phyloP scores from a whole-genome alignment of 2,329 filamentous ascomycete species.

The Ilyonectria robusta region DNA sequence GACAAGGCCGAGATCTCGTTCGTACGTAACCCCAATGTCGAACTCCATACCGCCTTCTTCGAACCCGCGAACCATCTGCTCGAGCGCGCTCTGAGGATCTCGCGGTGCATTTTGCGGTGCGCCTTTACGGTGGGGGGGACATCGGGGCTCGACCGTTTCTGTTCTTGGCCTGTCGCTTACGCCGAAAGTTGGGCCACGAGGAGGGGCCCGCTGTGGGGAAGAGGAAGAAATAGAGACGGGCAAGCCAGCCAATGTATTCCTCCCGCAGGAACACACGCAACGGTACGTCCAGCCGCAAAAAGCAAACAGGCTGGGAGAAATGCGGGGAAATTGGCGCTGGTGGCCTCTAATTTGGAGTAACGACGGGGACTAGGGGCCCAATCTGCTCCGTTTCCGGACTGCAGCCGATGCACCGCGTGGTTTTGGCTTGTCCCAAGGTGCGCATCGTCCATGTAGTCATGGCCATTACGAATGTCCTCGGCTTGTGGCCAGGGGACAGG shows the following conservation, averaged over 20 bases:
- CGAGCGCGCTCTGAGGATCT: background rate
- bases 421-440: constrained; percentile 7
- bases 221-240: constrained; percentile 1
- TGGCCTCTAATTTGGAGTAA: constrained; percentile 5
- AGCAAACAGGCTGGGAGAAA: constrained; percentile 12
- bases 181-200: constrained; percentile 29
- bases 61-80: background rate
- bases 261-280: background rate
- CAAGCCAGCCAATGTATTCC: constrained; percentile 3
- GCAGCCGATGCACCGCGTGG: constrained; percentile 24
- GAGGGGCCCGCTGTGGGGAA: constrained; percentile 34
- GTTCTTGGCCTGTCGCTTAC: constrained; percentile 30
- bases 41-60: background rate
- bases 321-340: constrained; percentile 26
- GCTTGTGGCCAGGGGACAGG: background rate
- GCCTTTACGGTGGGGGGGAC: background rate
- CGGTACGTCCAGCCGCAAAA: background rate
- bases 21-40: constrained; percentile 7
- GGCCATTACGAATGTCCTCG: constrained; percentile 24
- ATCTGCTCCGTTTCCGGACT: constrained; percentile 25
- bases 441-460: background rate
- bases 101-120: background rate
- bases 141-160: constrained; percentile 23
- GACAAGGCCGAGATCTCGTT: background rate
- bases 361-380: background rate